Percentiles rank a stretch among this genome's conserved stretches.
phyloP scores from a whole-genome alignment of 2,329 filamentous ascomycete species.

The Sodiomyces alkalinus region DNA sequence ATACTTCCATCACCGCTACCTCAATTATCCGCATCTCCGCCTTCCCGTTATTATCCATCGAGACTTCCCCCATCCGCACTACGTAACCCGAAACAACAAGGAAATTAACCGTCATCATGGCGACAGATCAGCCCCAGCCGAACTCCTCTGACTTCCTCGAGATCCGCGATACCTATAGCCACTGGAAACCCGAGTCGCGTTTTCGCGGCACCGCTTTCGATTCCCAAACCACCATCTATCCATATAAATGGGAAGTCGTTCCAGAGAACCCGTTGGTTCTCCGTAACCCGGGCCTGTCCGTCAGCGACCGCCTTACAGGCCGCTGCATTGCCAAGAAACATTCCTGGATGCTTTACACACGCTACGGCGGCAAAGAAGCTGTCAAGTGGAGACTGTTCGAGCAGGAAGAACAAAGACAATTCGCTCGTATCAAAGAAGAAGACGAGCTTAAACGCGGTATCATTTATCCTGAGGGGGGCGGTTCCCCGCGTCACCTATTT shows the following conservation, averaged over 20 bases:
- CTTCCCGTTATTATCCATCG: neutral
- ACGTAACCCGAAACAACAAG: neutral
- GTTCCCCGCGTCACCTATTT: no score
- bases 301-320: neutral
- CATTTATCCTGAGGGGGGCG: no score
- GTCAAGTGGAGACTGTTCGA: neutral
- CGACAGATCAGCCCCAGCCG: neutral
- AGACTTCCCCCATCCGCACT: neutral
- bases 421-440: neutral
- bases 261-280: neutral
- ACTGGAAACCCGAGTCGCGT: neutral
- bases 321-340: neutral
- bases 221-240: neutral
- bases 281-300: neutral
- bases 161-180: neutral
- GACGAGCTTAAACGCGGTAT: neutral
- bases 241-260: neutral
- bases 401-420: neutral
- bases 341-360: neutral
- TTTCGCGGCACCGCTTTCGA: neutral
- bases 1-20: neutral
- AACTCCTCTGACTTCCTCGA: neutral
- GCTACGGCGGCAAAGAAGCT: neutral
- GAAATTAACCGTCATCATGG: neutral
- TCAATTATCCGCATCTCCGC: no score